Percentiles rank a stretch among this genome's conserved stretches.
Evolutionary conservation across 129 eudicot genomes (phyloP).

Genomic region (Apium graveolens): DNA sequence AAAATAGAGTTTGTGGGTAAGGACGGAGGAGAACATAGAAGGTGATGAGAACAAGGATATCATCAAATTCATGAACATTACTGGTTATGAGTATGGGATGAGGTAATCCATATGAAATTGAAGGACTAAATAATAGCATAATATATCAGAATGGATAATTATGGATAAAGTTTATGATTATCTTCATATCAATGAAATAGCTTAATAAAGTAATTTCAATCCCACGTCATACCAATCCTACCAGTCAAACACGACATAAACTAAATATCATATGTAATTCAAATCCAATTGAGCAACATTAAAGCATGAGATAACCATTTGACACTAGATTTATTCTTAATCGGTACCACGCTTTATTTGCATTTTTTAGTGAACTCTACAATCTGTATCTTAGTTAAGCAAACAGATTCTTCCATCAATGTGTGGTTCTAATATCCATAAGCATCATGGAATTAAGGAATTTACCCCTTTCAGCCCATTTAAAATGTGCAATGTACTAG

Average conservation of each 20-base stretch:
- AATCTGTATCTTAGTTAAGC: neutral
- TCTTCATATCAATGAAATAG: neutral
- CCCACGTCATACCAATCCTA: neutral
- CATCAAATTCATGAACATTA: neutral
- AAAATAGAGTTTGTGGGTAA: neutral
- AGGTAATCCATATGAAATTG: neutral
- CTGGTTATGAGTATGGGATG: neutral
- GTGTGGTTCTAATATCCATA: neutral
- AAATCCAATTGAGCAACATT: neutral
- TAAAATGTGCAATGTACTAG: neutral
- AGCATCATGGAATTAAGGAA: neutral
- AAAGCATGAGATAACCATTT: neutral
- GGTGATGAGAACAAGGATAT: neutral
- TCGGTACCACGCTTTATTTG: neutral
- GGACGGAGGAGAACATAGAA: neutral
- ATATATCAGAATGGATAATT: no score
- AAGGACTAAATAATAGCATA: no score
- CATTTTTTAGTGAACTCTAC: neutral
- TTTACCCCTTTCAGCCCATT: neutral
- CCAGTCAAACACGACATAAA: neutral
- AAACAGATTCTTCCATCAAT: neutral
- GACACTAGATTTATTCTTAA: neutral
- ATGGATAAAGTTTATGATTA: neutral
- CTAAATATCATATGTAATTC: neutral
- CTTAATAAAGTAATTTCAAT: neutral